Percentiles rank a stretch among this genome's conserved stretches.
Conservation (phyloP, 2,329 filamentous ascomycete genomes). For the Pyrenophora tritici-repentis region DNA sequence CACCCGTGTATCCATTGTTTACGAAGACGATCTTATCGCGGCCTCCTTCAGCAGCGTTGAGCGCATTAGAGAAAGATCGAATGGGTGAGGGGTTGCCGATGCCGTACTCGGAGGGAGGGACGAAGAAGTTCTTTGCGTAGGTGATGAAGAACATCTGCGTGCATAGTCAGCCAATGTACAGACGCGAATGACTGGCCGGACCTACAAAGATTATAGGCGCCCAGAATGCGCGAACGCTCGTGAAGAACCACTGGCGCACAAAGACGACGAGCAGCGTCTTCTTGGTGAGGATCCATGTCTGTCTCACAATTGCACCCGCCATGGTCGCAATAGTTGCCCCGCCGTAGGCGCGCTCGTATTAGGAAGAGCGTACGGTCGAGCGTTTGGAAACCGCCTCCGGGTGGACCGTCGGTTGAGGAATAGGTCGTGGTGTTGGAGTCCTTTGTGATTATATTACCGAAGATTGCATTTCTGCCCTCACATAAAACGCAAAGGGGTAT, state of each 20-base stretch:
- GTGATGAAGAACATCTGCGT: slow-evolving; percentile 55
- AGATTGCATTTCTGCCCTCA: slow-evolving; percentile 9
- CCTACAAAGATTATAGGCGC: slow-evolving; percentile 59
- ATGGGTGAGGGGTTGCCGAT: slow-evolving; percentile 68
- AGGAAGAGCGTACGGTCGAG: neutral
- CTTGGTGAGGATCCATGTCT: slow-evolving; percentile 61
- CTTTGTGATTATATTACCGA: neutral
- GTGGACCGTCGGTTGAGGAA: neutral
- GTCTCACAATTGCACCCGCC: slow-evolving; percentile 49
- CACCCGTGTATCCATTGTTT: slow-evolving; percentile 70
- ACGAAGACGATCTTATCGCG: slow-evolving; percentile 77
- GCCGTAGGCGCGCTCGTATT: slow-evolving; percentile 17
- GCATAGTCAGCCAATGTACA: slow-evolving; percentile 11
- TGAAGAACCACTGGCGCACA: slow-evolving; percentile 59
- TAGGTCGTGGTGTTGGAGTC: neutral
- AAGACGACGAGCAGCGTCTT: slow-evolving; percentile 63
- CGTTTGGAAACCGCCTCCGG: neutral
- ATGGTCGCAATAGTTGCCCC: slow-evolving; percentile 23
- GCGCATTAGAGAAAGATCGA: slow-evolving; percentile 66
- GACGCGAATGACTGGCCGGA: neutral
- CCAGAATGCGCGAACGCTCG: slow-evolving; percentile 60
- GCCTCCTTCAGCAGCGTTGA: slow-evolving; percentile 61
- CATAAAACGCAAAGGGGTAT: slow-evolving; percentile 1
- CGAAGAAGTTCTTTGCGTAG: slow-evolving; percentile 82
- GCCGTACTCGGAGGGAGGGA: slow-evolving; percentile 76